Evolutionary conservation across 768 basidiomycete species (phyloP), one percentile per base, ranked within the genome.

Genomic region (Omphalotus guepiniiformis): DNA sequence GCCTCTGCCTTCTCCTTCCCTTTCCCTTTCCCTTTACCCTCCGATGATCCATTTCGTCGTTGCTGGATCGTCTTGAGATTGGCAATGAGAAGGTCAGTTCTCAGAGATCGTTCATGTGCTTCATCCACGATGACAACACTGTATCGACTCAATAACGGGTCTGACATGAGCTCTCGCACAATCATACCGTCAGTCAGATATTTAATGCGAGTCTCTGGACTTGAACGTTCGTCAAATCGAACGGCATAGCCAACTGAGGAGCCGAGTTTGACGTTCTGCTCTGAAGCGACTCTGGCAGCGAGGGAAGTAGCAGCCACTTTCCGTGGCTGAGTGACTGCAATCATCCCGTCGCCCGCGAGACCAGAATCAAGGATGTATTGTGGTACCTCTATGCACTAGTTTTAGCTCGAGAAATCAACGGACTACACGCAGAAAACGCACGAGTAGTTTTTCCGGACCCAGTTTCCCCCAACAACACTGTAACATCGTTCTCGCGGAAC

Each of bases 391-490:
- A 68, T 21, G 41, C 2, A 3, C n/a, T n/a, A n/a, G n/a, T n/a
- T n/a, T n/a, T n/a, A n/a, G n/a, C n/a, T n/a, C n/a, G n/a, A n/a
- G n/a, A n/a, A n/a, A n/a, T n/a, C n/a, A n/a, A n/a, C n/a, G n/a
- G n/a, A n/a, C n/a, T n/a, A n/a, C 9, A 4, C 42, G n/a, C 38
- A 42, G 45, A 34, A 22, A 9, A 83, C 92, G 58, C 65, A 95
- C 95, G 95, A 40, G 96, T 99, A 0, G 95, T 95, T 71, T 99
- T 99, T 53, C 96, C 96, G 16, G 93, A 96, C 11, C 96, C 96
- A 0, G 96, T 98, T 67, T 99, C 96, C 30, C 94, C 96, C 2
- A 99, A 76, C 7, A 99, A 78, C 36, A 98, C 82, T 1, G 85
- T 88, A 6, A 92, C 85, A 61, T 93, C 87, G 71, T 90, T 85